Percentiles rank a stretch among this genome's conserved stretches.
phyloP scores from a whole-genome alignment of 1,284 basidiomycete genomes.

The Pascua guehoae region DNA sequence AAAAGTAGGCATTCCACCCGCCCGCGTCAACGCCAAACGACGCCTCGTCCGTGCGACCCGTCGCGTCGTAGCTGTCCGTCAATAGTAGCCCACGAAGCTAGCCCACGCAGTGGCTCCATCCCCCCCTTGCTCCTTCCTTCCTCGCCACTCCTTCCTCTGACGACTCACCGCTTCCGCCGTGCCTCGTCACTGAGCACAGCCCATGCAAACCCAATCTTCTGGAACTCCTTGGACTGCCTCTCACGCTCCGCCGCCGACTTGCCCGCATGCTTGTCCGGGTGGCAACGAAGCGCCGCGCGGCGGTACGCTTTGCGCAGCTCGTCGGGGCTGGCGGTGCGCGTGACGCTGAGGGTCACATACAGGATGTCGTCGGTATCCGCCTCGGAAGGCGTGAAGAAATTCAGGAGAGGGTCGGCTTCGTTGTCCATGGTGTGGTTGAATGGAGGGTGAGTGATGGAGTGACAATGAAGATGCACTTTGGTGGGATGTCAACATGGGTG shows the following conservation, averaged over 20 bases:
- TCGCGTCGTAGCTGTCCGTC: conserved; percentile 62
- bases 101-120: no score
- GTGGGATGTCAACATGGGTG: not conserved
- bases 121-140: not conserved
- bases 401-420: conserved; percentile 64
- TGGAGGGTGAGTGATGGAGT: conserved; percentile 32
- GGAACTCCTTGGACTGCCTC: conserved; percentile 69
- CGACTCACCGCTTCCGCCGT: conserved; percentile 57
- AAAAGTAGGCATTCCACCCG: conserved; percentile 91
- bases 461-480: not conserved
- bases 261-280: conserved; percentile 80
- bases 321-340: conserved; percentile 57
- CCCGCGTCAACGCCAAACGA: conserved; percentile 64
- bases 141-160: not conserved
- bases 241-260: conserved; percentile 61
- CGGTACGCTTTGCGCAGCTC: conserved; percentile 81
- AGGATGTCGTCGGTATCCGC: conserved; percentile 50
- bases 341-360: conserved; percentile 66
- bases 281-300: conserved; percentile 71
- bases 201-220: conserved; percentile 87
- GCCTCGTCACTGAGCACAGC: conserved; percentile 75
- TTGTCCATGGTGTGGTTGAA: conserved; percentile 53
- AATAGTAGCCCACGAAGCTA: not conserved
- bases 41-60: conserved; percentile 76
- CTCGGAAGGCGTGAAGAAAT: conserved; percentile 71